Percentiles rank a stretch among this genome's conserved stretches.
These are phyloP conservation scores for Polytolypa hystricis DNA, from an alignment of 2,329 filamentous ascomycete species.

Conservation along the genomic window DNA sequence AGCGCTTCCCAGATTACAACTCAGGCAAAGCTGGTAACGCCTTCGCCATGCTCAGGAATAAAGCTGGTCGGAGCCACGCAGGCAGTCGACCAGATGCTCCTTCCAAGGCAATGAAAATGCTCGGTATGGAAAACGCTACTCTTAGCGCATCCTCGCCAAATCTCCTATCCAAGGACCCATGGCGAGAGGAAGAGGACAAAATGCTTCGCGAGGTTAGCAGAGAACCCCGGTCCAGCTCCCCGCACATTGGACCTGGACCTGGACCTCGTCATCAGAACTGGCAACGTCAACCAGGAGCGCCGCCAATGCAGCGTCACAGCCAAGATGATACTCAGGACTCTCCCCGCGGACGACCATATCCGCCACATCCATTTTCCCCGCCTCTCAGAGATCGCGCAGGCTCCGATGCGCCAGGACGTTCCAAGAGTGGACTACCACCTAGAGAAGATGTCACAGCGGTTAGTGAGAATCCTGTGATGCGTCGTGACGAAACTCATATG, in stretches of 20 bases:
- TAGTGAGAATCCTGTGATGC: conserved; percentile 32
- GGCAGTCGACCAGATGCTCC: conserved; percentile 20
- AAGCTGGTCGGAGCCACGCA: conserved; percentile 24
- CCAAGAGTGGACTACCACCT: conserved; percentile 42
- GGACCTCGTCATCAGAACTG: conserved; percentile 14
- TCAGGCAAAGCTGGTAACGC: conserved; percentile 28
- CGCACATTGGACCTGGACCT: no score
- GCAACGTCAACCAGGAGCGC: conserved; percentile 7
- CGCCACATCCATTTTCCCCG: conserved; percentile 29
- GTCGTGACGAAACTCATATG: conserved; percentile 17
- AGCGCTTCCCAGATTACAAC: conserved; percentile 23
- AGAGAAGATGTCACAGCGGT: conserved; percentile 45
- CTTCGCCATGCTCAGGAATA: conserved; percentile 35
- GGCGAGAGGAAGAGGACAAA: conserved; percentile 28
- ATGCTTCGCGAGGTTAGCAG: conserved; percentile 20
- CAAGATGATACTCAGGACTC: conserved; percentile 26
- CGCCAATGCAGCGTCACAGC: conserved; percentile 16
- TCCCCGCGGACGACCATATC: conserved; percentile 22
- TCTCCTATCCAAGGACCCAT: conserved; percentile 23
- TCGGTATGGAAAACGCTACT: conserved; percentile 25
- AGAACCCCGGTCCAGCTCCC: conserved; percentile 29
- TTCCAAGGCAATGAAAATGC: conserved; percentile 30
- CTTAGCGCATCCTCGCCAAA: conserved; percentile 26
- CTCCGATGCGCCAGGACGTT: conserved; percentile 43
- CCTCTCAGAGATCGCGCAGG: conserved; percentile 44